phyloP scores from a whole-genome alignment of 371 early-diverging fungal species.

The Mucor irregularis region DNA sequence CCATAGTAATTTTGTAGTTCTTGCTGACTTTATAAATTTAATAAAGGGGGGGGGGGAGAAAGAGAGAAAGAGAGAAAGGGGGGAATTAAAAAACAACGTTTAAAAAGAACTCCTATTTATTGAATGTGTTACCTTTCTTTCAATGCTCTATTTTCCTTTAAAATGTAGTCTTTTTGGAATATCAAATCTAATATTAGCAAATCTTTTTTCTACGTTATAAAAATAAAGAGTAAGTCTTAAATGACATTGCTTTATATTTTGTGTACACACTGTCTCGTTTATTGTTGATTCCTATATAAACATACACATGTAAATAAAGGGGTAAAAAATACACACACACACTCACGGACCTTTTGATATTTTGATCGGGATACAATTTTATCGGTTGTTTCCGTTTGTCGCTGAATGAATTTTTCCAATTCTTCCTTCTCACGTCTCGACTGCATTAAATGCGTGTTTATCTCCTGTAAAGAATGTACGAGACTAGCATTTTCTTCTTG shows the following conservation, averaged over 20 bases:
- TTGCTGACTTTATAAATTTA: not conserved
- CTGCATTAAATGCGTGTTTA: slow-evolving; percentile 10
- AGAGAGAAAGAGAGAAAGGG: no score
- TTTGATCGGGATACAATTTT: slow-evolving; percentile 9
- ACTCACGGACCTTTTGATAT: slow-evolving; percentile 2
- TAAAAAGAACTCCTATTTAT: not conserved
- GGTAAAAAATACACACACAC: no score
- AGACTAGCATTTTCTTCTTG: slow-evolving; percentile 20
- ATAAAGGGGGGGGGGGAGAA: no score
- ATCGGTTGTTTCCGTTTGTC: slow-evolving; percentile 22
- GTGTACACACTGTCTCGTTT: no score
- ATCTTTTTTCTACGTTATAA: not conserved
- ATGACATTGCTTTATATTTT: not conserved
- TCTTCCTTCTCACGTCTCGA: slow-evolving; percentile 20
- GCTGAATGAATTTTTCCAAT: slow-evolving; percentile 18
- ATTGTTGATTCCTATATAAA: no score
- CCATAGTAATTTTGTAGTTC: not conserved
- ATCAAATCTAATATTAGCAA: slow-evolving; percentile 4
- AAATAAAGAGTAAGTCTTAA: not conserved
- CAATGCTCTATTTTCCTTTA: slow-evolving; percentile 13
- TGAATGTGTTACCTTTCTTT: slow-evolving; percentile 9
- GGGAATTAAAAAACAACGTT: not conserved
- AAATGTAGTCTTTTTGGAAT: slow-evolving; percentile 21
- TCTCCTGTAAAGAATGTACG: slow-evolving; percentile 15
- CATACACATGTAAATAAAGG: no score